Evolutionary conservation across 129 eudicot species (phyloP).

Genomic region (Helianthus tuberosus): DNA sequence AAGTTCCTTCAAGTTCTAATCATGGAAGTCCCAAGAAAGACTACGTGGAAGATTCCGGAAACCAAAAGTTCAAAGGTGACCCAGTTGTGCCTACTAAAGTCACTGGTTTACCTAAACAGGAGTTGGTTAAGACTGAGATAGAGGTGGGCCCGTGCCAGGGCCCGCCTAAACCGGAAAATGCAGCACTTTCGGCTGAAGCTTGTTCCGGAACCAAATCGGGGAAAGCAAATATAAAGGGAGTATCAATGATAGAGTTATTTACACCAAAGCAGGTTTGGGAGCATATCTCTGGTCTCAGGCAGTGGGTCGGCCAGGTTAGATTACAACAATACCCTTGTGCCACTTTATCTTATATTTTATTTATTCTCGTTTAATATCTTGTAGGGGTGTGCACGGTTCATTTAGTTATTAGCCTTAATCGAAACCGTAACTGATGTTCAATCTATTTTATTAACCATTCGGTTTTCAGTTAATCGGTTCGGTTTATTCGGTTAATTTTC

Average conservation of each 20-base stretch:
- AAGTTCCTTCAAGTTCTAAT: constrained; percentile 20
- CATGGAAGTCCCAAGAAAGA: constrained; percentile 57
- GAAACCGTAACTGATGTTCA: no score
- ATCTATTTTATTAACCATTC: no score
- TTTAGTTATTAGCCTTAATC: no score
- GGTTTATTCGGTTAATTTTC: no score
- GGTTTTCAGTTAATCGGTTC: no score
- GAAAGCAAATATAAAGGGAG: constrained; percentile 86
- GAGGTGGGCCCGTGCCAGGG: constrained; percentile 25
- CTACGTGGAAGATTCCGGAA: constrained; percentile 34
- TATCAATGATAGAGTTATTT: constrained; percentile 84
- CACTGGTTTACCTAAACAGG: constrained; percentile 36
- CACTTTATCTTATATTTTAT: neutral
- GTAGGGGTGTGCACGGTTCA: neutral
- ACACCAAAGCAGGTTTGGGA: constrained; percentile 90
- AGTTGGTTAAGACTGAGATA: constrained; percentile 54
- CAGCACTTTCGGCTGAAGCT: constrained; percentile 41
- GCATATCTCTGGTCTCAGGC: constrained; percentile 89
- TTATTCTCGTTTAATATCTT: constrained; percentile 3
- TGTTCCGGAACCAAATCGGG: constrained; percentile 73
- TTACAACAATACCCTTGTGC: constrained; percentile 4
- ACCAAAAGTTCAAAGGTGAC: constrained; percentile 36
- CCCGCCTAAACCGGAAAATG: constrained; percentile 48
- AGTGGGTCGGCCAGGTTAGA: constrained; percentile 98
- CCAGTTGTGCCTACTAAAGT: constrained; percentile 33